Base-by-base conservation (phyloP, 2,329 filamentous ascomycete genomes). In the Coniochaeta sp. region DNA sequence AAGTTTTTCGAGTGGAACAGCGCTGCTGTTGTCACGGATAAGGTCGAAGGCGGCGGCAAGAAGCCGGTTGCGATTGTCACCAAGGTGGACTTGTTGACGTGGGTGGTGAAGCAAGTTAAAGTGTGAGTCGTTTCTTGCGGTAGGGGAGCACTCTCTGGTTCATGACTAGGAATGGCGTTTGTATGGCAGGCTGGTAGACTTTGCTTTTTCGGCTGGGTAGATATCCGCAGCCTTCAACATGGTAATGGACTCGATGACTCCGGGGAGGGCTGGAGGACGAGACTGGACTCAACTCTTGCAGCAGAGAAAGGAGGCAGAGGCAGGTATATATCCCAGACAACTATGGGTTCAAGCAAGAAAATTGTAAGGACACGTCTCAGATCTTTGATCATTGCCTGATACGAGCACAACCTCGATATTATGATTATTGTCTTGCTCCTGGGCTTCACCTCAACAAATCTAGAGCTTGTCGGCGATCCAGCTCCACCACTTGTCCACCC, bases 1-100 rank as follows among this genome's bases (percentile, higher is more conserved):
- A 87, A 90, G 69, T 99, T 99, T 77, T 91, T 98, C 65, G 92
- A 98, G 77, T 98, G 95, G 92, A 98, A 99, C 76, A 95, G 90
- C 67, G 93, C 95, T 0, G 95, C 95, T 0, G 87, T 99, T 57
- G 91, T 99, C 3, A 99, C 93, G 0, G 93, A 98, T 73, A 82
- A 84, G 66, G 78, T 79, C 14, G 76, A 76, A 44, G 81, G 82
- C 61, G 76, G 79, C 62, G 83, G 69, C n/a, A 73, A 85, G 60
- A 96, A 91, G 79, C 92, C 96, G 1, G 80, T 95, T 57, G 95
- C 91, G 8, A 86, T 99, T 9, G 93, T 96, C 8, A 98, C 95
- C 34, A 99, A 99, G 83, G 95, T 99, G 6, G 95, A 99, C 76
- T 75, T 99, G 68, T 76, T 99, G 69, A 92, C 88, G 47, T 99